phyloP scores from a whole-genome alignment of 768 basidiomycete species.

The Boletus pseudo-olivaceus region DNA sequence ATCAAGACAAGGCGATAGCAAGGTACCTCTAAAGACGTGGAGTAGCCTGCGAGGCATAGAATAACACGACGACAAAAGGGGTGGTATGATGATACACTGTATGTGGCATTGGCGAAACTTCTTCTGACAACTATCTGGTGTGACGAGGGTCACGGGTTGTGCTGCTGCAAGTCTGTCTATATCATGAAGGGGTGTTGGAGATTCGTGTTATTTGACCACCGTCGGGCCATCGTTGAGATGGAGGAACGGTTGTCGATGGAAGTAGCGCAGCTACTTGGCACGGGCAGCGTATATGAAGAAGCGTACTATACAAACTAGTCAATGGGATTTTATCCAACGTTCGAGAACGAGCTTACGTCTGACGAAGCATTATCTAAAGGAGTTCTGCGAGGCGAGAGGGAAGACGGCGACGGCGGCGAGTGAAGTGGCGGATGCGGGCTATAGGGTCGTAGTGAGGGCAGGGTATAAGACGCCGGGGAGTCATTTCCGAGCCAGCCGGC shows the following conservation, averaged over 20 bases:
- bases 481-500: constrained; percentile 29
- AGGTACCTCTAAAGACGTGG: background rate
- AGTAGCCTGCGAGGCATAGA: constrained; percentile 6
- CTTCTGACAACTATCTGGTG: constrained; percentile 6
- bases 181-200: constrained; percentile 34
- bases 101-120: constrained; percentile 7
- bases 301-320: constrained; percentile 18
- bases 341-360: constrained; percentile 20
- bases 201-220: constrained; percentile 35
- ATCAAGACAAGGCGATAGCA: constrained; percentile 19
- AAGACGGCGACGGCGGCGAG: constrained; percentile 29
- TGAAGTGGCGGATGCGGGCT: constrained; percentile 25
- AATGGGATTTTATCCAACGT: background rate
- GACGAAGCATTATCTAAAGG: constrained; percentile 24
- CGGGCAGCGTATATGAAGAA: constrained; percentile 23
- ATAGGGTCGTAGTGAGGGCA: constrained; percentile 29
- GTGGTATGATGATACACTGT: constrained; percentile 14
- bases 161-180: constrained; percentile 28
- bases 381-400: constrained; percentile 24
- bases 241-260: constrained; percentile 32
- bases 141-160: background rate
- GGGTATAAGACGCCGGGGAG: constrained; percentile 25
- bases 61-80: constrained; percentile 1
- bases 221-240: constrained; percentile 35
- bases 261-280: constrained; percentile 28